These are phyloP conservation scores for Galerina marginata DNA, from an alignment of 768 basidiomycete genomes.

Conservation along the genomic window DNA sequence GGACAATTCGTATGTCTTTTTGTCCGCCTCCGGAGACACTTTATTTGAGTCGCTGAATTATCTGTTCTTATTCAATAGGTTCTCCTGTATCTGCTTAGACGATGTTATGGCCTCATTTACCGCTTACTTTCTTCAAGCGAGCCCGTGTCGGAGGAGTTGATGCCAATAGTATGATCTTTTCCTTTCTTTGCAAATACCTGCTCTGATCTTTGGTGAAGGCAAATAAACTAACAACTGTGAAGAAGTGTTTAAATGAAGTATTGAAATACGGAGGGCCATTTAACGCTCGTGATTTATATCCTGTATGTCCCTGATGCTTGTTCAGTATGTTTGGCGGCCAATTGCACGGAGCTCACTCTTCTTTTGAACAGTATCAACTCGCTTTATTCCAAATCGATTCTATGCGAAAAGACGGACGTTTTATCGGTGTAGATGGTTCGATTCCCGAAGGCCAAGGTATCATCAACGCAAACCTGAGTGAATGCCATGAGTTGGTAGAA, in stretches of 20 bases:
- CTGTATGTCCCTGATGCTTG: constrained; percentile 55
- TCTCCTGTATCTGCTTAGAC: constrained; percentile 86
- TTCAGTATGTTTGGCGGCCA: not conserved
- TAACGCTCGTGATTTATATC: constrained; percentile 90
- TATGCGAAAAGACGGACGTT: constrained; percentile 91
- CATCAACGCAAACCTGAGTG: constrained; percentile 93
- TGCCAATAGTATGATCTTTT: constrained; percentile 75
- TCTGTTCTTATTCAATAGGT: constrained; percentile 56
- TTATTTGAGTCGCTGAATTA: not conserved
- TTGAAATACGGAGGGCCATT: constrained; percentile 95
- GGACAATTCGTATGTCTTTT: constrained; percentile 86
- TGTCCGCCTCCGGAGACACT: not conserved
- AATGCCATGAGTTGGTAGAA: constrained; percentile 94
- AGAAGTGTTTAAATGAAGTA: constrained; percentile 96
- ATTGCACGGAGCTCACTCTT: not conserved
- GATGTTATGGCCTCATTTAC: constrained; percentile 97
- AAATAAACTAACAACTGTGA: constrained; percentile 95
- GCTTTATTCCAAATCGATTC: constrained; percentile 95
- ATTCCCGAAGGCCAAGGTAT: constrained; percentile 97
- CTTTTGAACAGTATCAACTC: constrained; percentile 75
- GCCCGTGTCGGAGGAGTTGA: constrained; percentile 96
- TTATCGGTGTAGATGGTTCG: constrained; percentile 83
- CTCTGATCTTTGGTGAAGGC: constrained; percentile 55
- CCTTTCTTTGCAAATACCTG: not conserved
- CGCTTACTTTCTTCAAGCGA: constrained; percentile 92